Evolutionary conservation across 768 basidiomycete species (phyloP).

Genomic region (Leccinum boreale): DNA sequence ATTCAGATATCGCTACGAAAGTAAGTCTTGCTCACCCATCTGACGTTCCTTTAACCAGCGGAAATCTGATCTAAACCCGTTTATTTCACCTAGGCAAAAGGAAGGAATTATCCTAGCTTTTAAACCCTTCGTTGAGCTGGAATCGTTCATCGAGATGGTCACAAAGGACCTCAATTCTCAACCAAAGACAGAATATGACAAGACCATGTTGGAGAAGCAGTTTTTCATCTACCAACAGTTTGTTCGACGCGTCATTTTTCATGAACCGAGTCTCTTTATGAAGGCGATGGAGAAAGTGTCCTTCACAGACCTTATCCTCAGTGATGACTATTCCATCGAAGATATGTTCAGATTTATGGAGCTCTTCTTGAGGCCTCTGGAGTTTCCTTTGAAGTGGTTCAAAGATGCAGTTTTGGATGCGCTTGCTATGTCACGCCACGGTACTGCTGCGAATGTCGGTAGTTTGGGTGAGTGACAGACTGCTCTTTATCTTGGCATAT

Average conservation of each 20-base stretch:
- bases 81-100: conserved; percentile 4
- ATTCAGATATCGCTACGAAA: conserved; percentile 10
- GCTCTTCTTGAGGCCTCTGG: conserved; percentile 4
- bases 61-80: neutral
- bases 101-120: neutral
- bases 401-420: conserved; percentile 29
- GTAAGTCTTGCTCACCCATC: conserved; percentile 2
- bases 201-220: neutral
- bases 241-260: conserved; percentile 28
- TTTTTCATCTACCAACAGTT: conserved; percentile 21
- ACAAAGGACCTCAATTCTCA: neutral
- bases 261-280: conserved; percentile 27
- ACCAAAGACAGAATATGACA: neutral
- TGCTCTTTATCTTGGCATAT: neutral
- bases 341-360: conserved; percentile 15
- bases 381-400: conserved; percentile 22
- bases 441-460: conserved; percentile 10
- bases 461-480: conserved; percentile 1
- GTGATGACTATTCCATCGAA: conserved; percentile 28
- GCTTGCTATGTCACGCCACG: conserved; percentile 11
- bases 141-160: neutral
- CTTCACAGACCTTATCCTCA: conserved; percentile 31
- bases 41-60: neutral
- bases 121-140: neutral
- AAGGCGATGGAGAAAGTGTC: conserved; percentile 31